Percentiles rank a stretch among this genome's conserved stretches.
Conservation (phyloP, 306 rosid species). For the Quercus berberidifolia region DNA sequence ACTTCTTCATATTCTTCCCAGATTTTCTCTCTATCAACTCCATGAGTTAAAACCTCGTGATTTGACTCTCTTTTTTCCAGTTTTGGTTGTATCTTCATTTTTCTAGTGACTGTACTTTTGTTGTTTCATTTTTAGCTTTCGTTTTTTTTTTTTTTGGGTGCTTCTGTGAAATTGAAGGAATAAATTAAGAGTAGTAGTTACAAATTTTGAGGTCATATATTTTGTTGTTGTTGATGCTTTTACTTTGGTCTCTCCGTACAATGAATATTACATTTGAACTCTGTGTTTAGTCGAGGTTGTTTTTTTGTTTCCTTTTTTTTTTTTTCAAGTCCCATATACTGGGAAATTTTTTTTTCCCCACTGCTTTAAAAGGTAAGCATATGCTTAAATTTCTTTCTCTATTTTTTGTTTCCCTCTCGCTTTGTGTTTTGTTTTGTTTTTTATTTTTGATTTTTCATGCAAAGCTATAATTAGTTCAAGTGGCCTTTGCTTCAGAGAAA, state of each 20-base stretch:
- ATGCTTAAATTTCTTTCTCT: background rate
- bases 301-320: background rate
- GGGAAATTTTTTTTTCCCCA: background rate
- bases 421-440: background rate
- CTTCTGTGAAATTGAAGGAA: background rate
- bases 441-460: background rate
- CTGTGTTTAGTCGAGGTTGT: background rate
- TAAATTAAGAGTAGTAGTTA: background rate
- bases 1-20: conserved; percentile 6
- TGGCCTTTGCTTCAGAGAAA: background rate
- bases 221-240: background rate
- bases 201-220: background rate
- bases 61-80: conserved; percentile 6
- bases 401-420: background rate
- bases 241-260: background rate
- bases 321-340: background rate
- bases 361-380: background rate
- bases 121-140: conserved; percentile 2
- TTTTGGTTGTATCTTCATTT: background rate
- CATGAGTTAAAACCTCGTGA: background rate
- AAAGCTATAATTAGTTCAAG: background rate
- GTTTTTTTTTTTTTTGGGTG: too few species aligned
- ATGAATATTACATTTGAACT: background rate
- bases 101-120: conserved; percentile 5
- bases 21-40: background rate